Evolutionary conservation across 2,329 filamentous ascomycete genomes (phyloP), one percentile per base, ranked within the genome.

Genomic region (Penicillium sp.): DNA sequence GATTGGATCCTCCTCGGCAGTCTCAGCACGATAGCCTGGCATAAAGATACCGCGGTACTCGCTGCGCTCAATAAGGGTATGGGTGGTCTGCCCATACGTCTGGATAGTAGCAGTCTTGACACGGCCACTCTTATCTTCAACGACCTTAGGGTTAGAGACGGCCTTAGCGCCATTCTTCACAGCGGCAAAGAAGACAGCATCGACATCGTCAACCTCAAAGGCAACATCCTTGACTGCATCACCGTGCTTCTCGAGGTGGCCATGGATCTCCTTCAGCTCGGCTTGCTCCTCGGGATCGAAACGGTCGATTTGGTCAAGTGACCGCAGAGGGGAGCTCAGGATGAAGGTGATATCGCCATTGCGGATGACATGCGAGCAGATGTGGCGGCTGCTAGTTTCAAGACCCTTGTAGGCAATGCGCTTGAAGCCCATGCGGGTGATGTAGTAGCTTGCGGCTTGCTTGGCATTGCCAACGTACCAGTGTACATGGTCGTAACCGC

Each of bases 381-480:
- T 83, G 63, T 85, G 86, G 55, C 91, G 85, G 61, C 85, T 90
- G 60, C 91, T 91, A 0, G 92, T 97, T 75, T 97, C 92, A 5
- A 97, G 85, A 5, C 92, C 93, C 39, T 84, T 84, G 75, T 96
- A 96, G 60, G 93, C 93, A 55, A 96, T 76, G 20, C 84, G 85
- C 68, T 84, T 80, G 79, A 97, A 96, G 54, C 91, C 92, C 79
- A 97, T 92, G 63, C 92, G 89, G 11, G 85, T 87, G 64, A 88
- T 87, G 78, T 96, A 97, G 78, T 90, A 97, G 14, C 88, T 84
- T 38, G 92, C 92, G 3, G 92, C 90, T 79, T 97, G 92, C 78
- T 97, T 97, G 66, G 93, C 92, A 72, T 97, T 97, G 71, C 92
- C 92, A 31, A 97, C 93, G 79, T 91, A 96, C 92, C 92, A 97